Conservation (phyloP, 1,284 basidiomycete species). For the Austroboletus novae-zelandiae region DNA sequence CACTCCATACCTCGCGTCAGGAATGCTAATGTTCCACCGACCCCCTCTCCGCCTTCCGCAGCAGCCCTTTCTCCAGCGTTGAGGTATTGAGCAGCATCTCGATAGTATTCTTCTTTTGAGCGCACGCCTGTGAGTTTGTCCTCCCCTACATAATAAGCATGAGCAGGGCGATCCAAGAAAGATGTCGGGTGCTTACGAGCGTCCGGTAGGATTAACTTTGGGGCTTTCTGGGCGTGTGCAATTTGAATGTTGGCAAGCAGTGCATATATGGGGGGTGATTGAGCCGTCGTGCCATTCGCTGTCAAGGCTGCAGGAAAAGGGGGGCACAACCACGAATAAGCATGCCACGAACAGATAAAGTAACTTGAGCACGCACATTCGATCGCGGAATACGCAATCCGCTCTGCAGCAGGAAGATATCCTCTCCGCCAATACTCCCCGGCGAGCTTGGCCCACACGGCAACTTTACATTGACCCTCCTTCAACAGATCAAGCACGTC, state of each 20-base stretch:
- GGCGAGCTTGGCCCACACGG: slow-evolving; percentile 74
- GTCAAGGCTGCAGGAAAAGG: slow-evolving; percentile 46
- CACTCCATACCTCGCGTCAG: slow-evolving; percentile 59
- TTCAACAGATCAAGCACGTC: slow-evolving; percentile 70
- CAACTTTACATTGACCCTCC: slow-evolving; percentile 65
- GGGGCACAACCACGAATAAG: neutral
- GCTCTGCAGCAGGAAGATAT: slow-evolving; percentile 65
- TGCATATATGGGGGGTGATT: slow-evolving; percentile 67
- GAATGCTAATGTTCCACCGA: slow-evolving; percentile 54
- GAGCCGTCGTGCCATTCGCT: slow-evolving; percentile 43
- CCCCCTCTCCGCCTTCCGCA: slow-evolving; percentile 50
- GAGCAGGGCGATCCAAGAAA: slow-evolving; percentile 2
- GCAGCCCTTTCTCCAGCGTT: slow-evolving; percentile 61
- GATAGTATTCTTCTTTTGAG: slow-evolving; percentile 67
- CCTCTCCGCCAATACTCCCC: slow-evolving; percentile 77
- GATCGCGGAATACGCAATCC: slow-evolving; percentile 60
- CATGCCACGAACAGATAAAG: neutral
- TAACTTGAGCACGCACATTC: slow-evolving; percentile 48
- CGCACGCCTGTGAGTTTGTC: slow-evolving; percentile 62
- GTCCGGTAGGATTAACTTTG: slow-evolving; percentile 70
- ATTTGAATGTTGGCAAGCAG: slow-evolving; percentile 84
- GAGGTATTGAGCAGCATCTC: slow-evolving; percentile 67
- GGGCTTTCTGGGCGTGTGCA: slow-evolving; percentile 74
- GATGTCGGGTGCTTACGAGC: slow-evolving; percentile 54
- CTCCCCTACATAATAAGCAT: slow-evolving; percentile 49